Evolutionary conservation across 2,329 filamentous ascomycete genomes (phyloP).

Genomic region (Pseudogymnoascus sp.): DNA sequence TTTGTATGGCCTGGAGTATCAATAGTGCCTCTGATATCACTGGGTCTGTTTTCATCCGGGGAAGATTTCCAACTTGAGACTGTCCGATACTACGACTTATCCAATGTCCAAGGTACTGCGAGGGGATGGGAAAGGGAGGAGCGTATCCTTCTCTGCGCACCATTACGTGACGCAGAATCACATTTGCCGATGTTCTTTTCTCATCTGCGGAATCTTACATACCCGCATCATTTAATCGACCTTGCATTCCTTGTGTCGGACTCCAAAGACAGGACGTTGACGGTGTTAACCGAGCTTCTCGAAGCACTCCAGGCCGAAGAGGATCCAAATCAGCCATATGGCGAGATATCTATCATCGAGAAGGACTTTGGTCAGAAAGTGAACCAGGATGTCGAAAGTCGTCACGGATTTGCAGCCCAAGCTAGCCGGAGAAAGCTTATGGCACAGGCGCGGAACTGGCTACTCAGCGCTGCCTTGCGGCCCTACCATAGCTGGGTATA

Average conservation of each 20-base stretch:
- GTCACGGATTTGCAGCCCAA: constrained; percentile 95
- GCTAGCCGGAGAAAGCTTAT: constrained; percentile 90
- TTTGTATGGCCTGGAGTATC: constrained; percentile 67
- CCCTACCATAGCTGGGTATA: constrained; percentile 99
- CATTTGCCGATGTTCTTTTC: constrained; percentile 98
- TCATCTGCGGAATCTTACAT: constrained; percentile 94
- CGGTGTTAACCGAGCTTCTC: constrained; percentile 67
- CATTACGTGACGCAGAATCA: constrained; percentile 82
- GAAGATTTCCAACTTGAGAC: constrained; percentile 81
- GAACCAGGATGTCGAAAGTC: constrained; percentile 93
- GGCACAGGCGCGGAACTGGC: constrained; percentile 96
- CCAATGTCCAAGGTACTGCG: constrained; percentile 82
- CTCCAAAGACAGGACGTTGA: constrained; percentile 84
- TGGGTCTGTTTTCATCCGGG: constrained; percentile 61
- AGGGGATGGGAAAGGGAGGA: constrained; percentile 95
- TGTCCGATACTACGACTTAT: constrained; percentile 93
- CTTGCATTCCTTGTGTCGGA: constrained; percentile 95
- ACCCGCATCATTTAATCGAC: constrained; percentile 93
- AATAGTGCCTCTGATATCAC: constrained; percentile 54
- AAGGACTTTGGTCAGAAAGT: constrained; percentile 99
- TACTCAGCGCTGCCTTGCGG: constrained; percentile 83
- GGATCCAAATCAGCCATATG: constrained; percentile 76
- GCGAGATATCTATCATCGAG: constrained; percentile 95
- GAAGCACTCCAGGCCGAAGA: constrained; percentile 72
- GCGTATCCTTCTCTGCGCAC: constrained; percentile 88